Base-by-base conservation (phyloP, 2,329 filamentous ascomycete genomes). In the Exophiala xenobiotica region DNA sequence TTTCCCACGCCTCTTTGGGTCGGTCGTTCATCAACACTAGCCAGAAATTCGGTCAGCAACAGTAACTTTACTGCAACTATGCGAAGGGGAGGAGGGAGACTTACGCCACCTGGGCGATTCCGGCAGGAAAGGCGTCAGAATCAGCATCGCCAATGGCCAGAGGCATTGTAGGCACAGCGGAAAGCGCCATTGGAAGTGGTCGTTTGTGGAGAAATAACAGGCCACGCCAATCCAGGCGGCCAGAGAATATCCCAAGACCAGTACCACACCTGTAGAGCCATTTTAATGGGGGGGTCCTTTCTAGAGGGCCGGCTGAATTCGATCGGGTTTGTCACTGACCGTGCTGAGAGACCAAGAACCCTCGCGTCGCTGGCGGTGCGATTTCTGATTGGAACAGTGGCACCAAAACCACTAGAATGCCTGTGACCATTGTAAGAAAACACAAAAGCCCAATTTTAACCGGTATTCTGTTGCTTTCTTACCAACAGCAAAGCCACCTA, bases 51-150 rank as follows among this genome's bases (percentile, higher is more conserved):
- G 7, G 7, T 33, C n/a, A n/a, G n/a, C n/a, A n/a, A n/a, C n/a
- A n/a, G n/a, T n/a, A n/a, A n/a, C n/a, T n/a, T n/a, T n/a, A n/a
- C n/a, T n/a, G n/a, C n/a, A n/a, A n/a, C n/a, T 27, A 33, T 35
- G 16, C n/a, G n/a, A n/a, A n/a, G n/a, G n/a, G 12, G 26, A 46
- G n/a, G 19, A 11, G 7, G 9, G 19, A 16, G 11, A 29, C 41
- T 31, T 65, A 4, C 78, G 63, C 77, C 76, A 79, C 5, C 75
- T 66, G 0, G 76, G 76, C 0, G 76, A 78, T n/a, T 65, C 63
- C 7, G 73, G 73, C 2, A 76, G 63, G 66, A 67, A 74, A 3
- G 66, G 62, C 1, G 68, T 70, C 1, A 68, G 68, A 7, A 65
- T 12, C 1, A 74, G 63, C 14, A 76, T 59, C 6, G 74, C 59